Conservation (phyloP, 768 basidiomycete species). For the Lentinula edodes region DNA sequence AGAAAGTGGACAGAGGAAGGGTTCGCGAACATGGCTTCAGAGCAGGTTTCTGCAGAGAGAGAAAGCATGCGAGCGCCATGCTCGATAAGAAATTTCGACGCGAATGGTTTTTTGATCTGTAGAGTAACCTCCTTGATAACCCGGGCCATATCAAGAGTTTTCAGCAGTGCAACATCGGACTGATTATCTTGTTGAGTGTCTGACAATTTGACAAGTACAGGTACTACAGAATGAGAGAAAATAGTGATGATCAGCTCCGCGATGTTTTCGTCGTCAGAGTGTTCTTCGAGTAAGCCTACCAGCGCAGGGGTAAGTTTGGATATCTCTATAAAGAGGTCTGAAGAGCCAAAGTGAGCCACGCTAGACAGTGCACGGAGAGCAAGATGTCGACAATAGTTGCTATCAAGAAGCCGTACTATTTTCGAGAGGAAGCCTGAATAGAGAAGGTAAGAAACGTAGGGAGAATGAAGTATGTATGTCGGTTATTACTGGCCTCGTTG, state of each 20-base stretch:
- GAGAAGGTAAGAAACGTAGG: no score
- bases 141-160: constrained; percentile 33
- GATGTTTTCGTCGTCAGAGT: constrained; percentile 44
- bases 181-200: constrained; percentile 32
- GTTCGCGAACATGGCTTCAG: constrained; percentile 36
- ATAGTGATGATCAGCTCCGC: constrained; percentile 47
- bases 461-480: no score
- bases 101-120: constrained; percentile 37
- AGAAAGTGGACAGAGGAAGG: constrained; percentile 44
- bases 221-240: constrained; percentile 45
- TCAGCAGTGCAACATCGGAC: constrained; percentile 26
- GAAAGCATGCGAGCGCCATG: constrained; percentile 23
- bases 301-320: constrained; percentile 39
- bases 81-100: constrained; percentile 36
- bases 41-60: constrained; percentile 36
- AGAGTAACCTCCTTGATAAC: constrained; percentile 39
- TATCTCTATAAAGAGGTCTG: constrained; percentile 42
- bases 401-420: no score
- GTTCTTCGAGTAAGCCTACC: constrained; percentile 39
- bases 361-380: constrained; percentile 38
- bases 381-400: no score
- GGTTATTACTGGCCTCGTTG: no score
- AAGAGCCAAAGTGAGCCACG: constrained; percentile 59
- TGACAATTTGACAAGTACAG: constrained; percentile 29
- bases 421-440: no score